A percentile compares a stretch with the other conserved stretches of the same genome.
phyloP scores from a whole-genome alignment of 169 alveolate genomes.

The Cryptosporidium bovis region DNA sequence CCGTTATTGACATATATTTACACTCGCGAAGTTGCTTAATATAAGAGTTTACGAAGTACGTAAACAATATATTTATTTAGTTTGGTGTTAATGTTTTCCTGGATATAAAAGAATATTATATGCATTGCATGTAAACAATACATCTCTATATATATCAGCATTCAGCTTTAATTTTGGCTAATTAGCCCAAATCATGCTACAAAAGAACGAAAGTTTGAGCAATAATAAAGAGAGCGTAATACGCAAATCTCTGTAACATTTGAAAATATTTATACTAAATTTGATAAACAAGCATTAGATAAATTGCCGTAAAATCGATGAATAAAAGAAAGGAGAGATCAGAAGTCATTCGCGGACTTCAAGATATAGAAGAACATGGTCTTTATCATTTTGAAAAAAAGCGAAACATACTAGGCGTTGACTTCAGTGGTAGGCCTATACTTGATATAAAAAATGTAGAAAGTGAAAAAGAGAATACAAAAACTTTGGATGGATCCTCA shows the following conservation, averaged over 20 bases:
- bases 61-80: too few relatives aligned
- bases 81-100: too few relatives aligned
- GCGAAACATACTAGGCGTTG: conserved; percentile 36
- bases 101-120: too few relatives aligned
- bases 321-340: conserved; percentile 68
- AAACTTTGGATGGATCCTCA: neutral
- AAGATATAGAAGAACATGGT: conserved; percentile 1
- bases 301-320: neutral
- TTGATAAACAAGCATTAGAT: neutral
- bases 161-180: too few relatives aligned
- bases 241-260: neutral
- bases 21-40: too few relatives aligned
- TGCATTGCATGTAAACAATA: too few relatives aligned
- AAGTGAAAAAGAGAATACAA: conserved; percentile 5
- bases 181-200: neutral
- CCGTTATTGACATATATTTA: too few relatives aligned
- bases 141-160: too few relatives aligned
- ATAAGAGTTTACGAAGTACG: too few relatives aligned
- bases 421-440: neutral
- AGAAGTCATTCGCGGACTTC: conserved; percentile 6
- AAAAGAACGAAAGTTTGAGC: neutral
- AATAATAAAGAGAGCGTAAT: neutral
- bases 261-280: neutral
- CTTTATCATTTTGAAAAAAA: conserved; percentile 28
- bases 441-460: neutral